Evolutionary conservation across 2,329 filamentous ascomycete species (phyloP), one percentile per base, ranked within the genome.

Genomic region (Nemania sp.): DNA sequence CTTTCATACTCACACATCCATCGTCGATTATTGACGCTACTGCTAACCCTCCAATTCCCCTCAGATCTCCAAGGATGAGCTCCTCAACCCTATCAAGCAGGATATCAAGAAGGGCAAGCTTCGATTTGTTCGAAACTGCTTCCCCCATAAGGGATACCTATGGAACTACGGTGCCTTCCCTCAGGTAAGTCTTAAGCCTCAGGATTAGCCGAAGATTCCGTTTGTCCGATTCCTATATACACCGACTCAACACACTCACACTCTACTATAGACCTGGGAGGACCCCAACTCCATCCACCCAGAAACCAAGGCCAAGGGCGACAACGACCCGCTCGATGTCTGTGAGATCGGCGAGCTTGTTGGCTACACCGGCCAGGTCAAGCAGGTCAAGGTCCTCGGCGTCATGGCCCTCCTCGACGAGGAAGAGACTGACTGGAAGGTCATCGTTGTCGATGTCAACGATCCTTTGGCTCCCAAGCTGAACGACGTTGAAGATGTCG

Each of bases 121-220:
- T 79, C 93, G 96, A 80, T 99, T 92, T 82, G 96, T 99, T 82
- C 94, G 96, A 86, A 99, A 99, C 92, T 99, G 96, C 91, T 99
- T 99, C 90, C 96, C 96, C 78, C 96, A 99, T 92, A 98, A 99
- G 90, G 96, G 96, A 75, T 99, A 99, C 85, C 93, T 99, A 78
- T 99, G 96, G 96, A 99, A 99, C 90, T 99, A 99, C 86, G 96
- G 96, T 86, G 94, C 94, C 83, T 98, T 99, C 91, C 96, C 96
- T 78, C 93, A 96, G 88, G 93, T 96, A 88, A 80, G 63, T 62
- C 70, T 66, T 68, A 66, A 65, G 57, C 67, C 61, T 65, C 70
- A 26, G 51, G 55, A 53, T 56, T 51, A 51, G 27, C 43, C 24
- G 26, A 49, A 18, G 35, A 29, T 57, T 47, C 53, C 56, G 54